These are phyloP conservation scores for Hirsutella rhossiliensis DNA, from an alignment of 2,329 filamentous ascomycete species.

Conservation along the genomic window DNA sequence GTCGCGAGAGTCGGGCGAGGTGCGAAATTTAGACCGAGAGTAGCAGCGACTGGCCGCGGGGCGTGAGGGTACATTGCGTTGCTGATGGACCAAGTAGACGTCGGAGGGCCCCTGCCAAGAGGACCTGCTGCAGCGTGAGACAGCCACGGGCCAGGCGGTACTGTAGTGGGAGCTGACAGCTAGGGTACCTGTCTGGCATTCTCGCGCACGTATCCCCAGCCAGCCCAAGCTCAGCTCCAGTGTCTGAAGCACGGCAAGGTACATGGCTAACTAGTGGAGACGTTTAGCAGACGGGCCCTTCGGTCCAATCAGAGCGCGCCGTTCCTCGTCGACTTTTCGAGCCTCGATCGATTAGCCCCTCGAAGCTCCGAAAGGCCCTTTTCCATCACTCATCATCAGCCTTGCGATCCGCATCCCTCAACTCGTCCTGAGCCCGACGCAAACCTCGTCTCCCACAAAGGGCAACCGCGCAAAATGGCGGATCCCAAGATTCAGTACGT, in stretches of 20 bases:
- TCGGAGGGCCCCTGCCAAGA: too few species aligned
- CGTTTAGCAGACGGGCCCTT: background rate
- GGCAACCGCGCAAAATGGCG: slow-evolving; percentile 34
- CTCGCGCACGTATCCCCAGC: too few species aligned
- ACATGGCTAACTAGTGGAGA: too few species aligned
- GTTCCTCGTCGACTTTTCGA: background rate
- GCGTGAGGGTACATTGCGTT: background rate
- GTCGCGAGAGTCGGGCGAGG: background rate
- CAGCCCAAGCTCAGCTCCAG: too few species aligned
- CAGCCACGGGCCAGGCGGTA: too few species aligned
- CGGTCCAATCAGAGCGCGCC: slow-evolving; percentile 17
- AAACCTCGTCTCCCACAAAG: slow-evolving; percentile 3
- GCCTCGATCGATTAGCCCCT: background rate
- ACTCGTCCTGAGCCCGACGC: slow-evolving; percentile 7
- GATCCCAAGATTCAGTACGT: slow-evolving; percentile 64
- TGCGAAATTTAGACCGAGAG: slow-evolving; percentile 15
- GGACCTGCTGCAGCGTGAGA: too few species aligned
- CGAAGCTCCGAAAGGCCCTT: background rate
- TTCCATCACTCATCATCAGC: slow-evolving; percentile 17
- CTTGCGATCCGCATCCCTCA: slow-evolving; percentile 14
- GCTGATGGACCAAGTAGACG: background rate
- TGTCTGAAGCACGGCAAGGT: too few species aligned
- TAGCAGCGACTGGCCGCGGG: slow-evolving; percentile 9
- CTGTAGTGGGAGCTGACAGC: too few species aligned
- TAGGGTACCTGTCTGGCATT: too few species aligned